Base-by-base conservation (phyloP, 1,284 basidiomycete genomes). In the Xerocomus amazonicus region DNA sequence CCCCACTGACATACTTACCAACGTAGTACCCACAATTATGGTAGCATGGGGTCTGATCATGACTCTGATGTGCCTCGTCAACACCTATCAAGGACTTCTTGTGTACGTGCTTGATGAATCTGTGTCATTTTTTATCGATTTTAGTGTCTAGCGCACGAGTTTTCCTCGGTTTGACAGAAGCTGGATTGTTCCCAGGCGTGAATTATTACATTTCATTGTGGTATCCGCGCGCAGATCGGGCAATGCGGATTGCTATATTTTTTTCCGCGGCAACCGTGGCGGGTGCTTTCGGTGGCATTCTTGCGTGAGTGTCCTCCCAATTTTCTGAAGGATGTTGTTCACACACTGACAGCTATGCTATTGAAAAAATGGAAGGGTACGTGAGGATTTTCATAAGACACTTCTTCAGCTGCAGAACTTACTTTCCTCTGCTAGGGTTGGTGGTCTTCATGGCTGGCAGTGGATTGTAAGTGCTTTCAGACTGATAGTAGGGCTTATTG, bases 181-280 rank as follows among this genome's bases (percentile, higher is more conserved):
- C 73, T 48, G 80, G 79, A 26, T 57, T 81, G 31, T 79, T 79
- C 50, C 77, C 78, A 2, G 78, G 74, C 47, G 70, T 81, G 47
- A 75, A 71, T 0, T 83, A 77, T 52, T 81, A 80, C 56, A 70
- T 80, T 37, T 76, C 77, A 12, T 56, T 78, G 36, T 80, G 78
- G 79, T 81, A 81, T 51, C 73, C 77, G 9, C 66, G 73, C 29
- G 65, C 65, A 17, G 78, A 80, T 54, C 70, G 76, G 16, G 76
- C 74, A n/a, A 63, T 60, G 45, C 71, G 79, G 19, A 72, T 81
- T 33, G 78, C 80, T 3, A 74, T 82, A 39, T 81, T 82, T 66
- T 80, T 81, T 63, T 80, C 79, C 14, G 77, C 78, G 32, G 77
- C 79, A 10, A 79, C 78, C 2, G 51, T 79, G 35, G 76, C 79